phyloP scores from a whole-genome alignment of 345 rosid genomes.

The Populus nigra region DNA sequence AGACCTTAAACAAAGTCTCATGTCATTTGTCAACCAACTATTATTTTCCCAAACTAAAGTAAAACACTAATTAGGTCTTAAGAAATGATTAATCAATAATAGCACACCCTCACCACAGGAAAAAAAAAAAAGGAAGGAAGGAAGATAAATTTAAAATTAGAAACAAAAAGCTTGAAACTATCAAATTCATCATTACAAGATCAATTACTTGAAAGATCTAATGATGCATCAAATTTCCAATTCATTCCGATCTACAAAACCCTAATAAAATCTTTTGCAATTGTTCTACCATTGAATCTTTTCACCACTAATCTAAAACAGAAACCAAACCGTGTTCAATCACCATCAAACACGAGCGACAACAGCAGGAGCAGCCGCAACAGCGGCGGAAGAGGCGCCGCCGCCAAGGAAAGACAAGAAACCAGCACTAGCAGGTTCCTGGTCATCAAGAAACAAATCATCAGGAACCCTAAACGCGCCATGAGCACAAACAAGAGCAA shows the following conservation, averaged over 20 bases:
- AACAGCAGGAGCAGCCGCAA: constrained; percentile 51
- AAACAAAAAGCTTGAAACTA: not conserved
- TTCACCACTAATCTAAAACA: not conserved
- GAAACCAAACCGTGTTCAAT: not conserved
- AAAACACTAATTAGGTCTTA: not conserved
- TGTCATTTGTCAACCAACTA: not conserved
- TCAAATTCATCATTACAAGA: not conserved
- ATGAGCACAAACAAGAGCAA: constrained; percentile 66
- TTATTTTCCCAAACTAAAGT: not conserved
- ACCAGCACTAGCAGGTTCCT: constrained; percentile 59
- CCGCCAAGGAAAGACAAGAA: constrained; percentile 71
- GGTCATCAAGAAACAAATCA: constrained; percentile 78
- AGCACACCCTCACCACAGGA: not conserved
- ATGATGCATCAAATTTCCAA: not conserved
- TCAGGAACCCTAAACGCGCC: constrained; percentile 89
- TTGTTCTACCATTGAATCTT: not conserved
- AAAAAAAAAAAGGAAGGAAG: too few relatives aligned
- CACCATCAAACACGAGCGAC: constrained; percentile 45
- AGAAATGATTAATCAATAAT: not conserved
- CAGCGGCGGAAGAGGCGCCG: constrained; percentile 58
- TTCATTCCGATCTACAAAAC: not conserved
- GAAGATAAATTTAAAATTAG: not conserved
- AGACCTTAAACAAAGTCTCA: too few relatives aligned
- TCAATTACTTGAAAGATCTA: not conserved
- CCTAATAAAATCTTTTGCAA: not conserved